Percentiles rank a stretch among this genome's conserved stretches.
Conservation (phyloP, 2,329 filamentous ascomycete species). For the Teratosphaeriaceae sp. region DNA sequence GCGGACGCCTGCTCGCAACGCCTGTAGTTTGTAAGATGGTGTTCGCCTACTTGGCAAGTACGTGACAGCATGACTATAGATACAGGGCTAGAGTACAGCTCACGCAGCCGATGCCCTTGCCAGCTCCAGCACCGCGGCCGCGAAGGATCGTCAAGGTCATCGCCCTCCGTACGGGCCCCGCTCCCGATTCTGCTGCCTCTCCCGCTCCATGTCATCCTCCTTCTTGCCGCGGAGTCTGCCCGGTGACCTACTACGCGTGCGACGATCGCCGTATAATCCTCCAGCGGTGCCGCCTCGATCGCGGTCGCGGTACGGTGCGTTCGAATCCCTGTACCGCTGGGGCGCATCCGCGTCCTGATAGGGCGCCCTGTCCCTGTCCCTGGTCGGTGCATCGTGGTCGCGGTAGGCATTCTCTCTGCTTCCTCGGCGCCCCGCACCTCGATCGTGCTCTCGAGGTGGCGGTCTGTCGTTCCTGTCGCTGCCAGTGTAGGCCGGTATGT, state of each 20-base stretch:
- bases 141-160: not conserved
- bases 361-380: constrained; percentile 8
- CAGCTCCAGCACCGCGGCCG: no score
- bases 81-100: no score
- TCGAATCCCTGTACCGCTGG: constrained; percentile 17
- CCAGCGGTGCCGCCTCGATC: constrained; percentile 18
- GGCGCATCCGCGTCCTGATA: constrained; percentile 5
- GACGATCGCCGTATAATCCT: constrained; percentile 20
- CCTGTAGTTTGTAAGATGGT: no score
- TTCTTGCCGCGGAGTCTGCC: constrained; percentile 21
- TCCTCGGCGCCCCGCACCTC: constrained; percentile 16
- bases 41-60: no score
- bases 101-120: no score
- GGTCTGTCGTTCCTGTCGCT: constrained; percentile 12
- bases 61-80: no score
- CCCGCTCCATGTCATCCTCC: constrained; percentile 21
- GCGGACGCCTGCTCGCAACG: no score
- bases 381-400: constrained; percentile 5
- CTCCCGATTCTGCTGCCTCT: constrained; percentile 15
- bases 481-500: constrained; percentile 37
- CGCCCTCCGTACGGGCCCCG: constrained; percentile 3
- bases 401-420: constrained; percentile 14
- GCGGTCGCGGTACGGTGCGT: constrained; percentile 17
- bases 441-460: constrained; percentile 11
- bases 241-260: constrained; percentile 27